These are phyloP conservation scores for Boletus smithii DNA, from an alignment of 1,284 basidiomycete genomes.

Conservation along the genomic window DNA sequence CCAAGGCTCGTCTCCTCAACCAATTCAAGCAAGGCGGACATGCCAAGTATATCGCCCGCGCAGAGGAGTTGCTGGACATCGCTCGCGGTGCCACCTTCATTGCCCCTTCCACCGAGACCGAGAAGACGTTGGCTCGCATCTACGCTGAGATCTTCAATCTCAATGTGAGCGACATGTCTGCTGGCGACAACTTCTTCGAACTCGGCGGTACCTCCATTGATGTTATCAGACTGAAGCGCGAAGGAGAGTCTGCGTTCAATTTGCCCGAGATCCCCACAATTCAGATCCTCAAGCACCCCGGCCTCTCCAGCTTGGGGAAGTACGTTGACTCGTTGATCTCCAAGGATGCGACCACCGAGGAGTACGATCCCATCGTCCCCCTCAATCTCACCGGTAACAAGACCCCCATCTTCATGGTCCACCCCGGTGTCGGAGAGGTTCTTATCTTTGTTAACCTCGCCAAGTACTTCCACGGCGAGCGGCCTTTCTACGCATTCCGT, in stretches of 20 bases:
- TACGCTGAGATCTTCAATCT: conserved; percentile 31
- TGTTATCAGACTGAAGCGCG: conserved; percentile 35
- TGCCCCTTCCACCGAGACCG: conserved; percentile 27
- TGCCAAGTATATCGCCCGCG: conserved; percentile 26
- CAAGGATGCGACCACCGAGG: conserved; percentile 16
- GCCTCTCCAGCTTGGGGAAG: conserved; percentile 33
- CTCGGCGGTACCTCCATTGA: conserved; percentile 35
- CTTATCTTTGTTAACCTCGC: conserved; percentile 46
- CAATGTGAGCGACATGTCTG: conserved; percentile 21
- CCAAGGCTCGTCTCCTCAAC: conserved; percentile 28
- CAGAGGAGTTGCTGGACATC: conserved; percentile 28
- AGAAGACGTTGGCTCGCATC: conserved; percentile 26
- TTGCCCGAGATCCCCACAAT: conserved; percentile 41
- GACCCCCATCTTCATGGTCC: conserved; percentile 44
- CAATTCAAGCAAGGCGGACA: conserved; percentile 32
- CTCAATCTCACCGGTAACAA: conserved; percentile 40
- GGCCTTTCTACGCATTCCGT: conserved; percentile 44
- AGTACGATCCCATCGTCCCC: conserved; percentile 38
- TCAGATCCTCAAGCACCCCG: conserved; percentile 40
- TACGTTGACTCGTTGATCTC: conserved; percentile 29
- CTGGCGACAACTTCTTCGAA: conserved; percentile 34
- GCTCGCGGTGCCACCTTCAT: conserved; percentile 28
- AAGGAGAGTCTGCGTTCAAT: conserved; percentile 34
- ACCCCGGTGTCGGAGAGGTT: conserved; percentile 32
- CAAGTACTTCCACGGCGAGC: conserved; percentile 38